Evolutionary conservation across 768 basidiomycete species (phyloP), one percentile per base, ranked within the genome.

Genomic region (Russula sp.): DNA sequence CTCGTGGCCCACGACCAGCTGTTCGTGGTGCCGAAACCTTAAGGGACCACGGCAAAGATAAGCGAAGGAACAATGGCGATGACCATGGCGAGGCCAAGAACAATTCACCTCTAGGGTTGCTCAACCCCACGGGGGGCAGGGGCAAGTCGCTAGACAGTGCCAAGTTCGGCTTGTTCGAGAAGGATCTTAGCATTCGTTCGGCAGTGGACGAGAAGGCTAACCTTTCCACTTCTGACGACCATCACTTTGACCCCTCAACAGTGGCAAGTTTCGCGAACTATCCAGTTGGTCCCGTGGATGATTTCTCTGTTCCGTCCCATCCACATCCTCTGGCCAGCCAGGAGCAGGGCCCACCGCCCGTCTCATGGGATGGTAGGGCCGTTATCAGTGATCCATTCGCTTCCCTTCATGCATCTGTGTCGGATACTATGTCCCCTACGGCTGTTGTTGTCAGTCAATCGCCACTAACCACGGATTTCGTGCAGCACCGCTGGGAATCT

Each of bases 211-310:
- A 68, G 28, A 69, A 69, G 30, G 53, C 36, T 42, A 55, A 26
- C 40, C 11, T 44, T 20, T 62, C 64, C 48, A 16, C 36, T 24
- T 62, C 64, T 14, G 63, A 67, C 42, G 30, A 46, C 24, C 57
- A 64, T 52, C 30, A 56, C 5, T 69, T 68, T 52, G 68, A 68
- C 24, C 67, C 62, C 14, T 67, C 66, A 28, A 36, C 63, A 38
- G 64, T 69, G 68, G 66, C 68, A 16, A 62, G 64, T 55, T 69
- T 69, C 26, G 53, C 57, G 46, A 55, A 57, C 16, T 64, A 67
- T 14, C 65, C 61, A 28, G 49, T 56, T 16, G 40, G 50, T 16
- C 53, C 59, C 10, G 54, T 54, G 2, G 52, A 56, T 30, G 63
- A 59, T 2, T 60, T 62, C 24, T 51, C 55, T 10, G 38, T 36